phyloP scores from a whole-genome alignment of 2,329 filamentous ascomycete species.

The Xylaria sp. region DNA sequence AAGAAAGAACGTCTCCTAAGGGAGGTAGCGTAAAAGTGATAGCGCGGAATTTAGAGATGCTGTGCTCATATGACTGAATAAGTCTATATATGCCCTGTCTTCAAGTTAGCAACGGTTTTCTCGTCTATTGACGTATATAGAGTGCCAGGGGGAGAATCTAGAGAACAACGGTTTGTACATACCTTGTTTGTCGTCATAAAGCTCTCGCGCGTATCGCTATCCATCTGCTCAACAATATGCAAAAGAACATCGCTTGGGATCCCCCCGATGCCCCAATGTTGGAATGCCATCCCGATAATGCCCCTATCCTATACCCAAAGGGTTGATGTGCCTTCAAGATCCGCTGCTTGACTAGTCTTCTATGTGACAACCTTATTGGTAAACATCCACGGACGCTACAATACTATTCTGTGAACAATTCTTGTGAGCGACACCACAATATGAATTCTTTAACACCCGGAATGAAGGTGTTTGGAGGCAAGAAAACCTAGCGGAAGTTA shows the following conservation, averaged over 20 bases:
- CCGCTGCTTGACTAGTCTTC: neutral
- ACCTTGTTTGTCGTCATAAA: conserved; percentile 43
- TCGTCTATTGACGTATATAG: neutral
- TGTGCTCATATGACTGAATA: conserved; percentile 36
- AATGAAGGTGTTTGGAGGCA: neutral
- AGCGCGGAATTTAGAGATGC: conserved; percentile 33
- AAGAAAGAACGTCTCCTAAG: conserved; percentile 39
- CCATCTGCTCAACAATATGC: conserved; percentile 39
- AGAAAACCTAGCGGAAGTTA: neutral
- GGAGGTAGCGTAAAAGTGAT: conserved; percentile 29
- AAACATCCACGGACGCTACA: neutral
- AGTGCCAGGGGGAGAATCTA: neutral
- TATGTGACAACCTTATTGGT: neutral
- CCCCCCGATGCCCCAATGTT: neutral
- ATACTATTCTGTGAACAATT: neutral
- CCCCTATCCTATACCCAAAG: neutral
- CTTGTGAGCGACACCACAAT: neutral
- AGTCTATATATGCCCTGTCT: conserved; percentile 24
- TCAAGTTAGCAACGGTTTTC: conserved; percentile 7
- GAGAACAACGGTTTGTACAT: neutral
- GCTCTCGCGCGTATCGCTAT: conserved; percentile 29
- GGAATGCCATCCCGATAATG: neutral
- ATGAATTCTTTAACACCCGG: neutral
- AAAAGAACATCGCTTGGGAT: conserved; percentile 41
- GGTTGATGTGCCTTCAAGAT: neutral